Evolutionary conservation across 371 early-diverging fungal species (phyloP).

Genomic region (Mucor sp.): DNA sequence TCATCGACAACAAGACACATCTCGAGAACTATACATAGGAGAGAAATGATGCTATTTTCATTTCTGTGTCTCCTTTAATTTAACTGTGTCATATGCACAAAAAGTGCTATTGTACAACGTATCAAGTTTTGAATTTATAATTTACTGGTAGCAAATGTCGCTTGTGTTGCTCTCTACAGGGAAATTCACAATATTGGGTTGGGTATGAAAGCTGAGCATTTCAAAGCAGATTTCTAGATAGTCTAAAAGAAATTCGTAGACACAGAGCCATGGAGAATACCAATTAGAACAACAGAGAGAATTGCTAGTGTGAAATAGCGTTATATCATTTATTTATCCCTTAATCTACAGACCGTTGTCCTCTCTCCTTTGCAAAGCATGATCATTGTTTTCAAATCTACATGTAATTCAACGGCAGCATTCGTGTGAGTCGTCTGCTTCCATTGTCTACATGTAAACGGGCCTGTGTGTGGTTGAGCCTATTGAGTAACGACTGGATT

Average conservation of each 20-base stretch:
- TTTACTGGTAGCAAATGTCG: too few relatives aligned
- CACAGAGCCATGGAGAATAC: neutral
- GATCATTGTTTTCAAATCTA: neutral
- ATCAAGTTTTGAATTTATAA: neutral
- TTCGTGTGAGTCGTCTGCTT: neutral
- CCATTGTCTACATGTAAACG: neutral
- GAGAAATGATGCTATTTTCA: neutral
- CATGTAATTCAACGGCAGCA: neutral
- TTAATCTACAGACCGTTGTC: neutral
- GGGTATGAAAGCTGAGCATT: neutral
- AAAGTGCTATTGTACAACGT: neutral
- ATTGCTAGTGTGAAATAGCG: neutral
- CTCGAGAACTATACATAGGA: neutral
- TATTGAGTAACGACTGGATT: neutral
- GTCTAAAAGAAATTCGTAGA: neutral
- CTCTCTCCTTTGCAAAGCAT: neutral
- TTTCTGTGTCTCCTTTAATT: neutral
- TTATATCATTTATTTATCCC: constrained; percentile 1
- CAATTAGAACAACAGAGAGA: neutral
- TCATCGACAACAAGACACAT: neutral
- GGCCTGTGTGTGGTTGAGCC: neutral
- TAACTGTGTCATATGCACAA: neutral
- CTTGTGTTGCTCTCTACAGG: neutral
- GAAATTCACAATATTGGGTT: neutral
- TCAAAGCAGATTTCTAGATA: neutral